These are phyloP conservation scores for Craterostigma plantagineum DNA, from an alignment of 257 asterid genomes.

Conservation along the genomic window DNA sequence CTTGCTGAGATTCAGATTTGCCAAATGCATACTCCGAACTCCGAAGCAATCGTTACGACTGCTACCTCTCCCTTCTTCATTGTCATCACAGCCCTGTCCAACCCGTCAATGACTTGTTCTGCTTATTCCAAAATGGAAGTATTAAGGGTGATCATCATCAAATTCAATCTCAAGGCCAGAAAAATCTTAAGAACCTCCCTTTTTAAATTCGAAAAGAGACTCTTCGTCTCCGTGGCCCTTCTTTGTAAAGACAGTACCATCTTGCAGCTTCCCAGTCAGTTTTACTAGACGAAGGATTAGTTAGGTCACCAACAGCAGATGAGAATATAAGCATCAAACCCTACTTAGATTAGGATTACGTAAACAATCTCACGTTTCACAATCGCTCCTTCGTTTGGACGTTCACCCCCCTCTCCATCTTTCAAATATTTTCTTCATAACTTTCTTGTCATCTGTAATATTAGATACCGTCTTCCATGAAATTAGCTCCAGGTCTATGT, in stretches of 20 bases:
- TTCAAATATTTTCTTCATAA: constrained; percentile 28
- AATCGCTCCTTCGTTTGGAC: constrained; percentile 37
- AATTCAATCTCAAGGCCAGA: no score
- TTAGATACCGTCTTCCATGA: constrained; percentile 38
- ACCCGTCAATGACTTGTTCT: constrained; percentile 34
- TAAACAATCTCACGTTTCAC: constrained; percentile 19
- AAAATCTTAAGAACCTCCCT: constrained; percentile 2
- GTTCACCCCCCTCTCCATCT: constrained; percentile 41
- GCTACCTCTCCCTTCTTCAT: constrained; percentile 42
- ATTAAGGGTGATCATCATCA: background rate
- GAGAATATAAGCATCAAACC: no score
- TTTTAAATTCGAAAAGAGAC: constrained; percentile 30
- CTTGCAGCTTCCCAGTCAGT: constrained; percentile 32
- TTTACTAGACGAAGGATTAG: constrained; percentile 19
- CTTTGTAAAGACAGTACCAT: constrained; percentile 29
- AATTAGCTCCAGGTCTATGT: constrained; percentile 23
- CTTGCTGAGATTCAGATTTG: constrained; percentile 16
- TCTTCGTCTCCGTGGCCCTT: constrained; percentile 22
- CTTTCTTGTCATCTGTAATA: constrained; percentile 29
- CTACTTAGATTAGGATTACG: background rate
- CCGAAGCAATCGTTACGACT: constrained; percentile 17
- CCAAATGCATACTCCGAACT: constrained; percentile 46
- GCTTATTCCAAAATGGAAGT: background rate
- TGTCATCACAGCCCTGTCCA: constrained; percentile 24
- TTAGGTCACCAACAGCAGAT: background rate